Percentiles rank a stretch among this genome's conserved stretches.
phyloP scores from a whole-genome alignment of 1,139 yeast genomes.

The Geotrichum macrosporum region DNA sequence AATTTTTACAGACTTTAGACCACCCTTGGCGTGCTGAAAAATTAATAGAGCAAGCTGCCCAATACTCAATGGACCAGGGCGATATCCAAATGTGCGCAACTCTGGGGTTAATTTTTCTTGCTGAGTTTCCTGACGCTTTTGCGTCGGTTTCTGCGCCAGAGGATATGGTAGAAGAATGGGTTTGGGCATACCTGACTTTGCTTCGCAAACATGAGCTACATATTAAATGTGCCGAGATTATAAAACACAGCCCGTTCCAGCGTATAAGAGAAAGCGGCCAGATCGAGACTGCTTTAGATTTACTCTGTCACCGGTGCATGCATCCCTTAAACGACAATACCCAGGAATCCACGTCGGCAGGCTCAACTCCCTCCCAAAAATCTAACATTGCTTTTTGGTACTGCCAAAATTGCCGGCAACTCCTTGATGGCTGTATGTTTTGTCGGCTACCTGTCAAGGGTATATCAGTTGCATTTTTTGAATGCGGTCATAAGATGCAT shows the following conservation, averaged over 20 bases:
- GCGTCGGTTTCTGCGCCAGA: conserved; percentile 22
- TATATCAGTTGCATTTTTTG: conserved; percentile 56
- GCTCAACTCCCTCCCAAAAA: conserved; percentile 14
- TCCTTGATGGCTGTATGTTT: conserved; percentile 67
- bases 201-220: conserved; percentile 53
- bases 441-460: conserved; percentile 80
- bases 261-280: conserved; percentile 47
- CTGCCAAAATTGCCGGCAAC: conserved; percentile 64
- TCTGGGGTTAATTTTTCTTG: conserved; percentile 53
- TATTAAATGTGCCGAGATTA: conserved; percentile 54
- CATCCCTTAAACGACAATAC: conserved; percentile 61
- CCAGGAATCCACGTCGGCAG: too few species aligned
- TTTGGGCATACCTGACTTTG: conserved; percentile 54
- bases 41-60: conserved; percentile 47
- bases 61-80: conserved; percentile 58
- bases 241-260: conserved; percentile 45
- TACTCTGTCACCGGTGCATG: conserved; percentile 66
- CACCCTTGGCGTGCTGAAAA: conserved; percentile 50
- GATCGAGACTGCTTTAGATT: conserved; percentile 55
- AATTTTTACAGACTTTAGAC: conserved; percentile 35
- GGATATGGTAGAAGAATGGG: conserved; percentile 48
- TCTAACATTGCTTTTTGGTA: conserved; percentile 76
- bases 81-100: conserved; percentile 62
- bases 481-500: conserved; percentile 89
- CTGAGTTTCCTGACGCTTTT: conserved; percentile 37